phyloP scores from a whole-genome alignment of 179 eudicot genomes.

The Spinacia oleracea region DNA sequence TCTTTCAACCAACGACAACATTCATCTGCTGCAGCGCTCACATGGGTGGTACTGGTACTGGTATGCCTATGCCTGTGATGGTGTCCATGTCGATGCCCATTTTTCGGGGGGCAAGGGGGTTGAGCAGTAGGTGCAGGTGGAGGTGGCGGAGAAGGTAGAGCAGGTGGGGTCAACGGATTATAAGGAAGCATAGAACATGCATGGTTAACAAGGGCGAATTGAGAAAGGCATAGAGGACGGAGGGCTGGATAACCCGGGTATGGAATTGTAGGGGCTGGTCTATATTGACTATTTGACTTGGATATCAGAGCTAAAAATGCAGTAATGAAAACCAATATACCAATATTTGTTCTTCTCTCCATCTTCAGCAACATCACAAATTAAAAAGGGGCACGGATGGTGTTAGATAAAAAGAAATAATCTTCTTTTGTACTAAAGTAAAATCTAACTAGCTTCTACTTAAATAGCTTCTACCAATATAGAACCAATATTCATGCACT shows the following conservation, averaged over 20 bases:
- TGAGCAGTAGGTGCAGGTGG: slow-evolving; percentile 18
- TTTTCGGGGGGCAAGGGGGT: slow-evolving; percentile 21
- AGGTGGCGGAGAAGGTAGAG: slow-evolving; percentile 28
- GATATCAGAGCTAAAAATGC: slow-evolving; percentile 34
- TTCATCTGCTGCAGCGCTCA: slow-evolving; percentile 36
- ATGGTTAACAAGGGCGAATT: slow-evolving; percentile 51
- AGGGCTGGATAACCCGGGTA: slow-evolving; percentile 33
- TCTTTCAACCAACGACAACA: slow-evolving; percentile 69
- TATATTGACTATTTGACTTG: slow-evolving; percentile 30
- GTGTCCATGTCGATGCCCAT: slow-evolving; percentile 25
- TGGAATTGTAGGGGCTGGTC: slow-evolving; percentile 19
- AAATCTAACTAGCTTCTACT: slow-evolving; percentile 21
- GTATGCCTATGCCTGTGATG: slow-evolving; percentile 37
- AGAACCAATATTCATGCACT: slow-evolving; percentile 34
- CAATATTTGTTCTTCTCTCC: slow-evolving; percentile 26
- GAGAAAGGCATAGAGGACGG: slow-evolving; percentile 51
- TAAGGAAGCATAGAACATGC: slow-evolving; percentile 56
- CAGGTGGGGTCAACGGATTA: slow-evolving; percentile 35
- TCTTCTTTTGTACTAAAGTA: slow-evolving; percentile 15
- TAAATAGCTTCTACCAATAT: no score
- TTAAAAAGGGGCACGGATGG: slow-evolving; percentile 7
- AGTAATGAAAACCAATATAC: slow-evolving; percentile 17
- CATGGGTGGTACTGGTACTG: slow-evolving; percentile 12
- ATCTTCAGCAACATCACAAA: slow-evolving; percentile 21
- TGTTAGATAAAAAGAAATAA: slow-evolving; percentile 14